Evolutionary conservation across 768 basidiomycete genomes (phyloP), one percentile per base, ranked within the genome.

Genomic region (Clavaria fumosa): DNA sequence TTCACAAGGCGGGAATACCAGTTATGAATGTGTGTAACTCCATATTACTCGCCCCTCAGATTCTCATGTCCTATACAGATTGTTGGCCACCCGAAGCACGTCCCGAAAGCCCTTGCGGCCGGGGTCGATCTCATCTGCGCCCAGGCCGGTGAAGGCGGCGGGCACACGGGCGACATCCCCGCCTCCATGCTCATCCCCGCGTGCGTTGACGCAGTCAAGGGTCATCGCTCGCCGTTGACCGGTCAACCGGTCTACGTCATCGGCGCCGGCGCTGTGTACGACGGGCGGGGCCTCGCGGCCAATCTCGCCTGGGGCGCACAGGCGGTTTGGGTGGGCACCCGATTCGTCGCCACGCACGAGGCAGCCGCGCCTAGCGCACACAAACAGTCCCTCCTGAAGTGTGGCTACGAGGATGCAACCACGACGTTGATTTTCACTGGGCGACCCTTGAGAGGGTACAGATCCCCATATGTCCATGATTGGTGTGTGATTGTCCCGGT

Each of bases 31-130:
- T 46, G 18, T 35, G 45, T 39, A 1, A 17, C 17, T 35, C 5
- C 11, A 4, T 23, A 24, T 9, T 33, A n/a, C 38, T n/a, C 4
- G 9, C 12, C 17, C 9, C 15, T 23, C 12, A 9, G 10, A 23
- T 17, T 9, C 37, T 34, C 19, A 24, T 12, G 42, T 35, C 14
- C 43, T 1, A 6, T 15, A 11, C 34, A 46, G 45, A 89, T 88
- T 84, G 79, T 93, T 41, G 90, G 90, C n/a, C 84, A 89, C 51
- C 88, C 89, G 9, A 93, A 89, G 52, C 84, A 89, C 53, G 82
- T 82, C 31, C 45, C 61, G 33, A 84, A 82, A 54, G 84, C 84
- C 5, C 69, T 93, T 22, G 82, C 69, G 3, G 78, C 66, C 23
- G 91, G 90, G 23, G 81, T 85, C 22, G 90, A 96, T 50, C 63